Evolutionary conservation across 805 yeast genomes (phyloP).

Genomic region (Soucietia sequanensis): DNA sequence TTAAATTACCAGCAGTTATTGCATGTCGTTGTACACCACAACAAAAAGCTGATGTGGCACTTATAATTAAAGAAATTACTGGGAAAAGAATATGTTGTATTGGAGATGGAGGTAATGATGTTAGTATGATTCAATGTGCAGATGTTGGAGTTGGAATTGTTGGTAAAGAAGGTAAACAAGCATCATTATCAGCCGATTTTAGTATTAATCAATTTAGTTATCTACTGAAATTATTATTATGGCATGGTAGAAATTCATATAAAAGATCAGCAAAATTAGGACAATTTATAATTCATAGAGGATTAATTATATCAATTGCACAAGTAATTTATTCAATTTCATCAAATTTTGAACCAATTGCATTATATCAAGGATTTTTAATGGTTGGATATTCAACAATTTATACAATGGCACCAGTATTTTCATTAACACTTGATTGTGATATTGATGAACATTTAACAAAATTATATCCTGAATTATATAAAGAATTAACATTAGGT

Average conservation of each 20-base stretch:
- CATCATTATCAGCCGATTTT: slow-evolving; percentile 95
- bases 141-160: slow-evolving; percentile 99
- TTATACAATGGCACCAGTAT: slow-evolving; percentile 98
- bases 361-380: slow-evolving; percentile 91
- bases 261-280: slow-evolving; percentile 93
- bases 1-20: slow-evolving; percentile 86
- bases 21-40: slow-evolving; percentile 99
- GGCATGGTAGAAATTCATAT: slow-evolving; percentile 99
- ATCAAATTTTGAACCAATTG: slow-evolving; percentile 88
- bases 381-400: slow-evolving; percentile 98
- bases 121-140: slow-evolving; percentile 97
- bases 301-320: slow-evolving; percentile 87
- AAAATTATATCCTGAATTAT: slow-evolving; percentile 88
- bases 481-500: slow-evolving; percentile 88
- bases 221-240: slow-evolving; percentile 77
- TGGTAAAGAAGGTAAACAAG: slow-evolving; percentile 98
- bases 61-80: slow-evolving; percentile 71
- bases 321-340: slow-evolving; percentile 91
- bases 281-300: slow-evolving; percentile 96
- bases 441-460: slow-evolving; percentile 91
- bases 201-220: slow-evolving; percentile 90
- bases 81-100: slow-evolving; percentile 94
- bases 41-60: slow-evolving; percentile 95
- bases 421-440: slow-evolving; percentile 84
- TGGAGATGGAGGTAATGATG: slow-evolving; percentile 99